Evolutionary conservation across 2,329 filamentous ascomycete species (phyloP).

Genomic region (Penicillium sclerotiorum): DNA sequence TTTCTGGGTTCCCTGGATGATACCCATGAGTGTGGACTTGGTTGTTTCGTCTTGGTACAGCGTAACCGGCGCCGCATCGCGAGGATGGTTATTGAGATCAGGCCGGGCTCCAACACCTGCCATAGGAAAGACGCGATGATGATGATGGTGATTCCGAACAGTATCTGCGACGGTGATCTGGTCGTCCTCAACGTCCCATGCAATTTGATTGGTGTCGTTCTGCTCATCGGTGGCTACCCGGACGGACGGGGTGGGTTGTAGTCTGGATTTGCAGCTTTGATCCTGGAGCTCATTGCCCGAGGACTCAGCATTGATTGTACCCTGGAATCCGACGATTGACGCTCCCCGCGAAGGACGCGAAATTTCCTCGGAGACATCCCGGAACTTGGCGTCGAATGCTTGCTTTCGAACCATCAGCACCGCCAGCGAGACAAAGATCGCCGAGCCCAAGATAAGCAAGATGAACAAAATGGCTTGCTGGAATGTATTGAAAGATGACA

Average conservation of each 20-base stretch:
- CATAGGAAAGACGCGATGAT: constrained; percentile 37
- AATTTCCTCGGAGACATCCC: constrained; percentile 51
- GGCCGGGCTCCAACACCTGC: constrained; percentile 38
- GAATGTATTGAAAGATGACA: constrained; percentile 66
- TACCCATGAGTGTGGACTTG: constrained; percentile 24
- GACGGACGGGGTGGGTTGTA: constrained; percentile 6
- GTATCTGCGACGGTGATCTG: constrained; percentile 29
- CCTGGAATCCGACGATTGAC: constrained; percentile 11
- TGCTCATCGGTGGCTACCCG: constrained; percentile 5
- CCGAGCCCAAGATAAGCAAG: constrained; percentile 66
- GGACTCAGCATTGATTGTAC: not conserved
- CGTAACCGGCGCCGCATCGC: constrained; percentile 27
- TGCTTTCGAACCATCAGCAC: constrained; percentile 63
- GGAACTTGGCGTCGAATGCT: constrained; percentile 65
- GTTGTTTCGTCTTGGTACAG: constrained; percentile 21
- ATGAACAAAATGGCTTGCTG: constrained; percentile 69
- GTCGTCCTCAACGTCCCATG: constrained; percentile 34
- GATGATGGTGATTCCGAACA: constrained; percentile 24
- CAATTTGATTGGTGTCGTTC: constrained; percentile 13
- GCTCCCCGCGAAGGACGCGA: constrained; percentile 15
- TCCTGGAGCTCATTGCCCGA: not conserved
- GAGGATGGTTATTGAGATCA: constrained; percentile 39
- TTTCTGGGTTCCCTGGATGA: constrained; percentile 32
- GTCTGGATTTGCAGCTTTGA: not conserved
- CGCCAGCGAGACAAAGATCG: constrained; percentile 67